These are phyloP conservation scores for Cyberlindnera mycetangii DNA, from an alignment of 805 yeast species.

Conservation along the genomic window DNA sequence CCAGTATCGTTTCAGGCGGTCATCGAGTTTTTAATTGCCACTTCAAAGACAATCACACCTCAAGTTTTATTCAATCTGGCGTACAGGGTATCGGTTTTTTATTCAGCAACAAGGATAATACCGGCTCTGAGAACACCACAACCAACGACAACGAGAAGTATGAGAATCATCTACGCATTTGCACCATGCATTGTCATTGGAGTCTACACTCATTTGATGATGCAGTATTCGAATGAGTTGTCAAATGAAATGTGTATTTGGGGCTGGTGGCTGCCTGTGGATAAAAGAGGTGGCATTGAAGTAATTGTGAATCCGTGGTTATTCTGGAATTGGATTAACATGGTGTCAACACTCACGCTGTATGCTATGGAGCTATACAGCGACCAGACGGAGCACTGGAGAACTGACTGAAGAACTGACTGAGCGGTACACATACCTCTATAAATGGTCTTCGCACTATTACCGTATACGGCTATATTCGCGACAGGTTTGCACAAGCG, in stretches of 20 bases:
- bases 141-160: constrained; percentile 28
- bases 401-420: constrained; percentile 16
- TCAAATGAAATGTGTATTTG: constrained; percentile 60
- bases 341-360: constrained; percentile 72
- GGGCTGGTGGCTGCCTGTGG: constrained; percentile 45
- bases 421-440: no score
- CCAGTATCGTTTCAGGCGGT: constrained; percentile 32
- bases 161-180: constrained; percentile 72
- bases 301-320: constrained; percentile 71
- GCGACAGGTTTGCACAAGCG: no score
- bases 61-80: constrained; percentile 80
- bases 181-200: constrained; percentile 94
- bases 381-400: constrained; percentile 27
- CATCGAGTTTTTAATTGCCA: constrained; percentile 43
- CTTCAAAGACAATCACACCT: constrained; percentile 60
- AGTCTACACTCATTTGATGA: constrained; percentile 89
- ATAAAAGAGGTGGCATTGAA: constrained; percentile 13
- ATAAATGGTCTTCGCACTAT: no score
- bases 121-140: constrained; percentile 58
- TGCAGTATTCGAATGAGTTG: constrained; percentile 71
- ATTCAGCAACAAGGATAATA: constrained; percentile 90
- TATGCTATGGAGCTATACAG: constrained; percentile 73
- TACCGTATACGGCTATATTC: no score
- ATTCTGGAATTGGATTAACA: constrained; percentile 96
- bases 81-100: constrained; percentile 81